Evolutionary conservation across 73 alveolate genomes (phyloP).

Genomic region (Stentor coeruleus): DNA sequence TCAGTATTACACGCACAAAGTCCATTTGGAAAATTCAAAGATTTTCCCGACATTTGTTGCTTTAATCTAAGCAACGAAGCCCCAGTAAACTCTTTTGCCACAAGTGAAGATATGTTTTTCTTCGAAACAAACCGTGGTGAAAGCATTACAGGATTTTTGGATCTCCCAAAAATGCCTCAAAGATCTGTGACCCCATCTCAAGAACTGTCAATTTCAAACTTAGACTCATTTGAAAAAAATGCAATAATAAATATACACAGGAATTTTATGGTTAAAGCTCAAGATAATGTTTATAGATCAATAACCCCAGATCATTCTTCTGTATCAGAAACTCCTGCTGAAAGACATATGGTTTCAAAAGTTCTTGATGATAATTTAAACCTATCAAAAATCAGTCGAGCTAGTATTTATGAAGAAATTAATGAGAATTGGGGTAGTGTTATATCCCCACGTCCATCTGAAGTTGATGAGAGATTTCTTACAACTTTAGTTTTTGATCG

Average conservation of each 20-base stretch:
- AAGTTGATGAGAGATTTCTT: neutral
- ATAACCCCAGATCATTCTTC: neutral
- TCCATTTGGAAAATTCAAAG: too few relatives aligned
- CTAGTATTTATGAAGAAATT: neutral
- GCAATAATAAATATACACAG: neutral
- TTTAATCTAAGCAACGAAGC: too few relatives aligned
- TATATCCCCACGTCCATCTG: neutral
- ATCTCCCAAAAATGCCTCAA: too few relatives aligned
- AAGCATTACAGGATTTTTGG: too few relatives aligned
- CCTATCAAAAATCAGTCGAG: neutral
- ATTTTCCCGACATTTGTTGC: too few relatives aligned
- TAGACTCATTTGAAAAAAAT: neutral
- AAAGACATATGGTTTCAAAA: neutral
- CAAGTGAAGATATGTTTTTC: too few relatives aligned
- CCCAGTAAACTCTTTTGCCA: too few relatives aligned
- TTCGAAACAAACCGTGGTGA: too few relatives aligned
- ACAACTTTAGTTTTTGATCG: neutral
- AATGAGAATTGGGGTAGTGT: neutral
- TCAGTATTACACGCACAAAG: too few relatives aligned
- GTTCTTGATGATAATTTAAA: neutral
- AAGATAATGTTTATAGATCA: neutral
- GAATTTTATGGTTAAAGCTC: neutral
- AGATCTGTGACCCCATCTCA: too few relatives aligned
- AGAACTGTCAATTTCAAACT: too few relatives aligned
- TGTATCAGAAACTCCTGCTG: neutral